These are phyloP conservation scores for Diplocarpon mali DNA, from an alignment of 2,329 filamentous ascomycete genomes.

Conservation along the genomic window DNA sequence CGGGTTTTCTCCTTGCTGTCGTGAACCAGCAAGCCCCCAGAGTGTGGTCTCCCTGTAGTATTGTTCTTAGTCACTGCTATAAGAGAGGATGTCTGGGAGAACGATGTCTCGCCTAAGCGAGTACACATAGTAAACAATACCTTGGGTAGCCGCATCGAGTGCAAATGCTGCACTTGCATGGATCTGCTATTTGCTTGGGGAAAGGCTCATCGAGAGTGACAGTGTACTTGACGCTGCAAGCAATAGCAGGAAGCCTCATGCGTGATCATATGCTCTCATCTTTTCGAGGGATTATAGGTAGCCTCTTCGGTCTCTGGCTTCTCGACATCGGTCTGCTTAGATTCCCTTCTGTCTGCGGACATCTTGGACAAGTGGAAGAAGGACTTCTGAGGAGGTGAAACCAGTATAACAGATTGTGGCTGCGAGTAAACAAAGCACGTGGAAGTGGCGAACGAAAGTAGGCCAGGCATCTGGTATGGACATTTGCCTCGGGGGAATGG, in stretches of 20 bases:
- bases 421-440: too few species aligned
- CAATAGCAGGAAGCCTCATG: constrained; percentile 48
- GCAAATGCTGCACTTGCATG: constrained; percentile 60
- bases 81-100: not conserved
- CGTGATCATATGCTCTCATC: constrained; percentile 20
- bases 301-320: too few species aligned
- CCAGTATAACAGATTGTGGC: too few species aligned
- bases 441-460: too few species aligned
- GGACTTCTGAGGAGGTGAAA: too few species aligned
- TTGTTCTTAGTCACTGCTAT: too few species aligned
- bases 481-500: too few species aligned
- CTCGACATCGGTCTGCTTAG: too few species aligned
- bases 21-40: constrained; percentile 6
- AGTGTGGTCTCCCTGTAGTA: too few species aligned
- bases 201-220: constrained; percentile 37
- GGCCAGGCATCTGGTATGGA: too few species aligned
- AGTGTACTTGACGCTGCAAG: constrained; percentile 38
- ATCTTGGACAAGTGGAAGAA: not conserved
- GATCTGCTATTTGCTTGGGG: constrained; percentile 37
- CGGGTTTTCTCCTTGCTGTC: constrained; percentile 8
- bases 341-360: not conserved
- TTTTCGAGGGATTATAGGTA: not conserved
- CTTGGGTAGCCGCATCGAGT: constrained; percentile 37
- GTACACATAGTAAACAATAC: too few species aligned
- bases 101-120: constrained; percentile 15